Percentiles rank a stretch among this genome's conserved stretches.
phyloP scores from a whole-genome alignment of 306 rosid species.

The Casuarina glauca region DNA sequence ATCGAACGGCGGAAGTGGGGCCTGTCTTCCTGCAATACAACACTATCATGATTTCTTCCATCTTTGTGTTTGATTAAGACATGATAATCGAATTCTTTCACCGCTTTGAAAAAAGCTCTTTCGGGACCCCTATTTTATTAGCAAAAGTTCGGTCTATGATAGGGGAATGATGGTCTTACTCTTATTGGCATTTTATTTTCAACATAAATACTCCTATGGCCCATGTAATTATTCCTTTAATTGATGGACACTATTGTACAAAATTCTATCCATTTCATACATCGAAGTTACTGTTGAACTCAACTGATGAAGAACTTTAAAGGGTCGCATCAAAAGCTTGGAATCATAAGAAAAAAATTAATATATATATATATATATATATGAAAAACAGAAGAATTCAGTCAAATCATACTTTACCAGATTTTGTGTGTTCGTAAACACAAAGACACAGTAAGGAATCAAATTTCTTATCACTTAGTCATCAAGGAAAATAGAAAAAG shows the following conservation, averaged over 20 bases:
- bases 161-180: constrained; percentile 46
- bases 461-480: too few relatives aligned
- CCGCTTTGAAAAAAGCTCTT: constrained; percentile 38
- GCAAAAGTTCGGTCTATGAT: constrained; percentile 47
- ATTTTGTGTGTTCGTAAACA: too few relatives aligned
- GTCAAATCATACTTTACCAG: too few relatives aligned
- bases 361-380: too few relatives aligned
- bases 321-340: too few relatives aligned
- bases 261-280: not conserved
- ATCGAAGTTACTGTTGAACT: not conserved
- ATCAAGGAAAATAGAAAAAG: not conserved
- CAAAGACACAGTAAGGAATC: too few relatives aligned
- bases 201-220: constrained; percentile 29
- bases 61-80: constrained; percentile 38
- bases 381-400: too few relatives aligned
- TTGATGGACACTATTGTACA: constrained; percentile 26
- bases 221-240: constrained; percentile 23
- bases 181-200: constrained; percentile 32
- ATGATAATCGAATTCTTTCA: constrained; percentile 33
- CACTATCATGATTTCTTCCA: constrained; percentile 51
- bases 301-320: too few relatives aligned
- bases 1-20: constrained; percentile 73
- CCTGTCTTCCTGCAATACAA: constrained; percentile 49
- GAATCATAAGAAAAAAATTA: not conserved
- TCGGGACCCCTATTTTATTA: constrained; percentile 43